Percentiles rank a stretch among this genome's conserved stretches.
Evolutionary conservation across 2,329 filamentous ascomycete species (phyloP).

Genomic region (Penicillium sp.): DNA sequence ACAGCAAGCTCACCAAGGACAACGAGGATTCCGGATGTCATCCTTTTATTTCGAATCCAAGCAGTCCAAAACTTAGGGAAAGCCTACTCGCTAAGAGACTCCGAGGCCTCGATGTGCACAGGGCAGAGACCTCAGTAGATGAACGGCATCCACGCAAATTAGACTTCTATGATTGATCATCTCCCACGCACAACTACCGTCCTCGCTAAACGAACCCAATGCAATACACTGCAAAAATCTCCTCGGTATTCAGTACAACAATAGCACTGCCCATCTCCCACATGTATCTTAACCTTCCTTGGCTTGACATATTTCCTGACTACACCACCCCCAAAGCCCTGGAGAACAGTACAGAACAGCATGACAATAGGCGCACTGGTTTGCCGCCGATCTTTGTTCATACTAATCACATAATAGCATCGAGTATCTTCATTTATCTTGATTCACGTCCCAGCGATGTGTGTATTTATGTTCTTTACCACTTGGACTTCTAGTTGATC

Average conservation of each 20-base stretch:
- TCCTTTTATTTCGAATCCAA: slow-evolving; percentile 44
- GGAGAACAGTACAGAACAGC: background rate
- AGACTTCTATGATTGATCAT: background rate
- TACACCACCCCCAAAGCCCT: background rate
- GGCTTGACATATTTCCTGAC: background rate
- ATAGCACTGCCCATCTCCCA: background rate
- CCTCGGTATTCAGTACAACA: background rate
- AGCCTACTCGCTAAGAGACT: slow-evolving; percentile 69
- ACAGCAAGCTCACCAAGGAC: slow-evolving; percentile 67
- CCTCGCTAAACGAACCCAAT: background rate
- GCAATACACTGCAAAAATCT: background rate
- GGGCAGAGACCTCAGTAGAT: slow-evolving; percentile 17
- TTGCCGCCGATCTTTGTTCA: background rate
- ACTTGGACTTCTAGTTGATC: background rate
- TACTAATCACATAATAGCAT: slow-evolving; percentile 11
- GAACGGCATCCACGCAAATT: slow-evolving; percentile 2
- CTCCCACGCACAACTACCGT: background rate
- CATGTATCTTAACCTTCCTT: slow-evolving; percentile 3
- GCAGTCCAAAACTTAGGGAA: slow-evolving; percentile 53
- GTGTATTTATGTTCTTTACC: background rate
- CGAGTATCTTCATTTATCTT: background rate
- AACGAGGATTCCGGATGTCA: slow-evolving; percentile 63
- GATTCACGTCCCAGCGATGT: background rate
- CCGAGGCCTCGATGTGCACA: slow-evolving; percentile 58
- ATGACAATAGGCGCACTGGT: slow-evolving; percentile 4